These are phyloP conservation scores for Alternaria sp. DNA, from an alignment of 2,329 filamentous ascomycete species.

Conservation along the genomic window DNA sequence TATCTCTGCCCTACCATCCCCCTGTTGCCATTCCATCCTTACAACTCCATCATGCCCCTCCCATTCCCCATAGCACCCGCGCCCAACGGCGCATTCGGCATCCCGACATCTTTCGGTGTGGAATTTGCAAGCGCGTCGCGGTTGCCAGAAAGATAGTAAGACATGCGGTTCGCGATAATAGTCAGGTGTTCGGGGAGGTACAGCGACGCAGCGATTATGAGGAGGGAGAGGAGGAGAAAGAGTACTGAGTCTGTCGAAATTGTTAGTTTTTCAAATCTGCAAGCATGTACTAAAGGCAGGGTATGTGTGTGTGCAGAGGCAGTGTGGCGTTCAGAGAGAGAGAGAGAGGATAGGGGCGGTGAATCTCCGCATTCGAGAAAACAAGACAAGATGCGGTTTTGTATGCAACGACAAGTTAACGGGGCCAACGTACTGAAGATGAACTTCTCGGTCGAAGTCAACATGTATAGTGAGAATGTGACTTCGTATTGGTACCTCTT, in stretches of 20 bases:
- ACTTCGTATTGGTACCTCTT: conserved; percentile 99
- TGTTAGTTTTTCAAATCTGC: neutral
- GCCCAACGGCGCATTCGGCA: conserved; percentile 16
- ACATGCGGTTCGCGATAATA: conserved; percentile 82
- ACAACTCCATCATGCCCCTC: conserved; percentile 36
- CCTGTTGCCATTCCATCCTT: neutral
- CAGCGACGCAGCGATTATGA: conserved; percentile 84
- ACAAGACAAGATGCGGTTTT: neutral
- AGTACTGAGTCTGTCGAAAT: conserved; percentile 77
- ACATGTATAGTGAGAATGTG: conserved; percentile 96
- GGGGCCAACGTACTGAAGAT: conserved; percentile 79
- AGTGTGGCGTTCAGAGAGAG: neutral
- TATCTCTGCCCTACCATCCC: too few relatives aligned
- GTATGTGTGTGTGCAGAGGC: neutral
- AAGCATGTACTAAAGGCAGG: neutral
- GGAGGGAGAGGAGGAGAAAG: conserved; percentile 87
- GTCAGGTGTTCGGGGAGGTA: conserved; percentile 93
- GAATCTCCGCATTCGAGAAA: neutral
- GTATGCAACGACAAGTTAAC: neutral
- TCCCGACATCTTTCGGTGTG: conserved; percentile 21
- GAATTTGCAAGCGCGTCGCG: conserved; percentile 48
- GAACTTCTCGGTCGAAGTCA: conserved; percentile 94
- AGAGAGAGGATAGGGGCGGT: neutral
- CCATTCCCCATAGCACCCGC: conserved; percentile 18
- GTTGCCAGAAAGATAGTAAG: conserved; percentile 95